Conservation (phyloP, 2,329 filamentous ascomycete genomes). For the Alternaria solani region DNA sequence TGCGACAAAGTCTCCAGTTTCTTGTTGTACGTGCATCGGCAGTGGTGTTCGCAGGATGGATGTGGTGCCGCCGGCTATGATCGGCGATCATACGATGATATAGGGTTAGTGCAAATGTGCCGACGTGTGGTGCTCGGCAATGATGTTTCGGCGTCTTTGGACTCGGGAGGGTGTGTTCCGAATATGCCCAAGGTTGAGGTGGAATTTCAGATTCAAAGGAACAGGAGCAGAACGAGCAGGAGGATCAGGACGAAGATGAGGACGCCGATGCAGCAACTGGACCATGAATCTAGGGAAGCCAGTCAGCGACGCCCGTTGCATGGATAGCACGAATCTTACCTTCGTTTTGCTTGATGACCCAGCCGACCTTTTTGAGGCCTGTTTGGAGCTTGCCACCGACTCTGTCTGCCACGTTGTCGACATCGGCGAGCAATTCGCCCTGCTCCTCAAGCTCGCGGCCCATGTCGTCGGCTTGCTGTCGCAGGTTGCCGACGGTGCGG, state of each 20-base stretch:
- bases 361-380: conserved; percentile 84
- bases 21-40: conserved; percentile 13
- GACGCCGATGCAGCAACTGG: conserved; percentile 88
- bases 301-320: conserved; percentile 6
- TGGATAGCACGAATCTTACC: conserved; percentile 59
- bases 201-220: conserved; percentile 58
- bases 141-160: conserved; percentile 1
- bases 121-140: neutral
- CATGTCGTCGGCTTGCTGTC: conserved; percentile 94
- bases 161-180: neutral
- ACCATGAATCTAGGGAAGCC: conserved; percentile 66
- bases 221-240: conserved; percentile 78
- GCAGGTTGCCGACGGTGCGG: conserved; percentile 87
- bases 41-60: neutral
- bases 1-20: conserved; percentile 13
- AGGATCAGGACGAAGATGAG: conserved; percentile 90
- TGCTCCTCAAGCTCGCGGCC: conserved; percentile 96
- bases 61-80: neutral
- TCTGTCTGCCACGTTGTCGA: conserved; percentile 84
- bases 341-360: conserved; percentile 89
- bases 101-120: conserved; percentile 31
- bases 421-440: conserved; percentile 82
- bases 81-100: conserved; percentile 4
- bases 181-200: conserved; percentile 1
- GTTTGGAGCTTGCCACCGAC: conserved; percentile 85